Percentiles rank a stretch among this genome's conserved stretches.
Conservation (phyloP, 371 early-diverging fungal species). For the Mucor plumbeus region DNA sequence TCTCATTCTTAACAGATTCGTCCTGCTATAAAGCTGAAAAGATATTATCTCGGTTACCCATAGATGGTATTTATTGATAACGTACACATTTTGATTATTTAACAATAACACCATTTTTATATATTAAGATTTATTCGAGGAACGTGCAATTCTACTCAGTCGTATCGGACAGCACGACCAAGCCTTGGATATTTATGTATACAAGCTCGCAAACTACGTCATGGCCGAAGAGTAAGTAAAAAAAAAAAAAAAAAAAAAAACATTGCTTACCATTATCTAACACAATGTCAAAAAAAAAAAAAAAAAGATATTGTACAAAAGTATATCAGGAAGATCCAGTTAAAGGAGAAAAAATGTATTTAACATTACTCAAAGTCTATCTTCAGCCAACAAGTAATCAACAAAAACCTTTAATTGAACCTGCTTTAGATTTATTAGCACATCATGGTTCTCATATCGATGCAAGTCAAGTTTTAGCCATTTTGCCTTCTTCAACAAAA, state of each 20-base stretch:
- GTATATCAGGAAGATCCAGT: conserved; percentile 63
- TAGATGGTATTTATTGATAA: conserved; percentile 55
- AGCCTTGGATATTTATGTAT: conserved; percentile 83
- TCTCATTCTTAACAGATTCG: conserved; percentile 73
- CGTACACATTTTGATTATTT: neutral
- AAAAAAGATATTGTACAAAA: conserved; percentile 73
- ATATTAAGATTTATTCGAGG: conserved; percentile 71
- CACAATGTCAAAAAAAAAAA: neutral
- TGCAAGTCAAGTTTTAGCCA: conserved; percentile 56
- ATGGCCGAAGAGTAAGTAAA: conserved; percentile 78
- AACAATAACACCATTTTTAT: neutral
- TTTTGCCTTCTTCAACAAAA: conserved; percentile 61
- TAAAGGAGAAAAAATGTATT: conserved; percentile 65
- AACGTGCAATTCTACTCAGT: conserved; percentile 82
- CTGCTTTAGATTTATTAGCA: conserved; percentile 66
- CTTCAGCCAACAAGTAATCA: conserved; percentile 55
- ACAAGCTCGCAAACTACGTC: conserved; percentile 71
- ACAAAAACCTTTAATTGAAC: conserved; percentile 61
- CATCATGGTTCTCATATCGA: conserved; percentile 77
- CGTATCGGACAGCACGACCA: conserved; percentile 87
- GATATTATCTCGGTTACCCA: conserved; percentile 76
- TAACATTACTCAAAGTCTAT: conserved; percentile 68
- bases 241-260: conserved; percentile 1
- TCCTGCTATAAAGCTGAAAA: conserved; percentile 76
- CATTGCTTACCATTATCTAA: too few relatives aligned